phyloP scores from a whole-genome alignment of 208 protist species.

The Wallacemonas collosoma region DNA sequence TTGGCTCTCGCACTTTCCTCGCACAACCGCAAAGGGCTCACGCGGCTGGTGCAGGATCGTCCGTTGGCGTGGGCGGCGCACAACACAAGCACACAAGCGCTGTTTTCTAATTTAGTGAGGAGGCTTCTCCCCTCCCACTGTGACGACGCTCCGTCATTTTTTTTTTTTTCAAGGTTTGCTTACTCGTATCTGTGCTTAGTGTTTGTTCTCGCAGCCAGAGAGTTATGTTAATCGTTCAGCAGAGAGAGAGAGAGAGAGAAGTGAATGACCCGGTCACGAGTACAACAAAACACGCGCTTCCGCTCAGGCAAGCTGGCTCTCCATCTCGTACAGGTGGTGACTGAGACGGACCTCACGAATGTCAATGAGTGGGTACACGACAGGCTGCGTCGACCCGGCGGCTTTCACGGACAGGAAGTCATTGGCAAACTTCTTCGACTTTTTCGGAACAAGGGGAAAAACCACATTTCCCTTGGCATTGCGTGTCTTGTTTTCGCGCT shows the following conservation, averaged over 20 bases:
- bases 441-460: slow-evolving; percentile 44
- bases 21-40: no score
- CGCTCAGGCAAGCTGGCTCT: slow-evolving; percentile 34
- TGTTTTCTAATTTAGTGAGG: no score
- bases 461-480: slow-evolving; percentile 57
- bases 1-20: no score
- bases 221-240: slow-evolving; percentile 2
- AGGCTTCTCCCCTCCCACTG: no score
- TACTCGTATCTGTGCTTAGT: no score
- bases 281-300: not conserved
- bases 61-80: no score
- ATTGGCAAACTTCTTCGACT: slow-evolving; percentile 37
- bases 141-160: no score
- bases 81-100: no score
- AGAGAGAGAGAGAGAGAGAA: slow-evolving; percentile 13
- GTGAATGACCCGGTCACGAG: not conserved
- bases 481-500: slow-evolving; percentile 56
- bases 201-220: no score
- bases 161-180: no score
- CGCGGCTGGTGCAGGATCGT: no score
- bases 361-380: slow-evolving; percentile 46
- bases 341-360: slow-evolving; percentile 63
- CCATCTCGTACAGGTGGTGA: slow-evolving; percentile 67
- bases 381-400: slow-evolving; percentile 45
- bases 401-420: slow-evolving; percentile 68